Conservation (phyloP, 2,329 filamentous ascomycete genomes). For the Thelonectria olida region DNA sequence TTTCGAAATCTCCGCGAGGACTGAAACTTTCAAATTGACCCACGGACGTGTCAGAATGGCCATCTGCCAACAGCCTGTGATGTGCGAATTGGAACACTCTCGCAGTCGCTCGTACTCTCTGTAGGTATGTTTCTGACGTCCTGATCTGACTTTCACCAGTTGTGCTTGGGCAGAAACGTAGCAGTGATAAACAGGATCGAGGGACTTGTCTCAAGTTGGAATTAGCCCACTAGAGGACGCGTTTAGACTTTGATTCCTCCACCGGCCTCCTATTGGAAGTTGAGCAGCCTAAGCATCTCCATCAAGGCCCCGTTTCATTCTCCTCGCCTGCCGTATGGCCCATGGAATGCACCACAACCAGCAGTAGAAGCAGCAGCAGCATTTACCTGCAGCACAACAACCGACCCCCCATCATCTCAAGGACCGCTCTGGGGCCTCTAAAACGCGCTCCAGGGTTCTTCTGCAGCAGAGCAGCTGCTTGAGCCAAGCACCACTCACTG, state of each 20-base stretch:
- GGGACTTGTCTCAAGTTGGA: conserved; percentile 40
- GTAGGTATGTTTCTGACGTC: conserved; percentile 15
- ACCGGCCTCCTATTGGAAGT: conserved; percentile 22
- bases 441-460: conserved; percentile 10
- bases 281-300: conserved; percentile 22
- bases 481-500: conserved; percentile 11
- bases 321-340: conserved; percentile 16
- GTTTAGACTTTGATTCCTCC: conserved; percentile 32
- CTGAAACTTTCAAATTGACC: not conserved
- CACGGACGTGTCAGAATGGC: not conserved
- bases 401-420: not conserved
- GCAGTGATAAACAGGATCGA: conserved; percentile 33
- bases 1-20: conserved; percentile 10
- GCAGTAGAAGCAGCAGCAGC: conserved; percentile 11
- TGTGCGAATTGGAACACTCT: conserved; percentile 11
- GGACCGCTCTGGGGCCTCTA: conserved; percentile 1
- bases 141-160: conserved; percentile 23
- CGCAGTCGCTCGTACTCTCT: too few species aligned
- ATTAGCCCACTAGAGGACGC: conserved; percentile 35
- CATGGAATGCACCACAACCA: conserved; percentile 9
- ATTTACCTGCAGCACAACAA: conserved; percentile 15
- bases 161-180: conserved; percentile 31
- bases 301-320: conserved; percentile 27
- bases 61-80: conserved; percentile 1
- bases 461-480: conserved; percentile 8